Conservation (phyloP, 306 rosid genomes). For the Arachis hypogaea region DNA sequence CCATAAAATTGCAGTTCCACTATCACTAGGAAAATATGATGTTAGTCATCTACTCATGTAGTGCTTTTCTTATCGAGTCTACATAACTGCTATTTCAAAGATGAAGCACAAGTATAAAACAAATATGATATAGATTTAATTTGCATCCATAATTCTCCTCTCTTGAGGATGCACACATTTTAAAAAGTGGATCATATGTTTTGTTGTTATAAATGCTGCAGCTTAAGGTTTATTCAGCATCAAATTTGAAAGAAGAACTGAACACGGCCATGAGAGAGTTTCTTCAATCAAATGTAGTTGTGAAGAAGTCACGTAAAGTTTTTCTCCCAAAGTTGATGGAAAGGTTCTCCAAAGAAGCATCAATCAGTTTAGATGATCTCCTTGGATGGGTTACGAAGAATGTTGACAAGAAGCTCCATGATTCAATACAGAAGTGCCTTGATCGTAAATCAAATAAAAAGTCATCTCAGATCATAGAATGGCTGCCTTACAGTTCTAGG, state of each 20-base stretch:
- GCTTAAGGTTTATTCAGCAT: conserved; percentile 87
- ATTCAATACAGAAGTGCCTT: conserved; percentile 74
- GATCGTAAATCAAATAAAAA: conserved; percentile 61
- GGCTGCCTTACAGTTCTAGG: conserved; percentile 84
- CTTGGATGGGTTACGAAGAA: conserved; percentile 71
- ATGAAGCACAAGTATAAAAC: conserved; percentile 23
- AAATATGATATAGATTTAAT: conserved; percentile 17
- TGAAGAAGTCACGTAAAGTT: conserved; percentile 78
- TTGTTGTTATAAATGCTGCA: conserved; percentile 45
- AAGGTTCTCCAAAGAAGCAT: conserved; percentile 73
- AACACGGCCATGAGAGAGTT: conserved; percentile 76
- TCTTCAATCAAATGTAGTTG: conserved; percentile 70
- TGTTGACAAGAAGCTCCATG: conserved; percentile 75
- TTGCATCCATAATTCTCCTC: conserved; percentile 7
- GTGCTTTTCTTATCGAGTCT: conserved; percentile 9
- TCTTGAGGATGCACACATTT: conserved; percentile 12
- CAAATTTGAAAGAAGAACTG: conserved; percentile 71
- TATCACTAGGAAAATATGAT: conserved; percentile 11
- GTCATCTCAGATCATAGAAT: conserved; percentile 75
- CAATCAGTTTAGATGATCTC: conserved; percentile 62
- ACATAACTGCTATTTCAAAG: not conserved
- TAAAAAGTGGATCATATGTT: conserved; percentile 24
- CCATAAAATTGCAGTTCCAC: not conserved
- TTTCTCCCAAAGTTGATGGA: conserved; percentile 81
- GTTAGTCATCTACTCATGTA: not conserved